A percentile compares a stretch with the other conserved stretches of the same genome.
Evolutionary conservation across 2,329 filamentous ascomycete species (phyloP).

Genomic region (Hymenoscyphus scutula): DNA sequence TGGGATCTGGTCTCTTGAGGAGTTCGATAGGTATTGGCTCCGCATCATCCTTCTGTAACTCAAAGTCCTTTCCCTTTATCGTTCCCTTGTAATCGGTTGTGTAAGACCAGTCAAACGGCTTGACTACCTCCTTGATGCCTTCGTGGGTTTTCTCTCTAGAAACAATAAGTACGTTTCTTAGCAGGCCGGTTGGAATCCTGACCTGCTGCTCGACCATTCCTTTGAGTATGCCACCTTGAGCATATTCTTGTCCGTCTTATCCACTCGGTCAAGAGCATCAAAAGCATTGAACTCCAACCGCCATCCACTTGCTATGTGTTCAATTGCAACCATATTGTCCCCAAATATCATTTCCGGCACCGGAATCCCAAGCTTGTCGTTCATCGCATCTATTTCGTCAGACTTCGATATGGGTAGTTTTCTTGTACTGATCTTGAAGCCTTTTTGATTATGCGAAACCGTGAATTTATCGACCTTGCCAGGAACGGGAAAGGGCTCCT

Average conservation of each 20-base stretch:
- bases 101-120: slow-evolving; percentile 98
- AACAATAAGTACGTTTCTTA: slow-evolving; percentile 14
- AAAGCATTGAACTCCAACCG: slow-evolving; percentile 76
- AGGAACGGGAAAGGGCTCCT: slow-evolving; percentile 56
- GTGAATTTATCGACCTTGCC: slow-evolving; percentile 51
- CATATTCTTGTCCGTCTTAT: slow-evolving; percentile 90
- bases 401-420: slow-evolving; percentile 95
- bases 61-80: slow-evolving; percentile 34
- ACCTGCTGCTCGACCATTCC: slow-evolving; percentile 65
- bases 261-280: slow-evolving; percentile 84
- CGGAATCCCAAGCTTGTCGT: slow-evolving; percentile 74
- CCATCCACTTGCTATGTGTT: slow-evolving; percentile 76
- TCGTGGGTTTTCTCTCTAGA: slow-evolving; percentile 74
- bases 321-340: slow-evolving; percentile 79
- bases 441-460: slow-evolving; percentile 54
- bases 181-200: background rate
- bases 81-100: slow-evolving; percentile 84
- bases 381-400: slow-evolving; percentile 83
- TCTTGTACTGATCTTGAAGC: slow-evolving; percentile 74
- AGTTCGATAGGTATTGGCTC: slow-evolving; percentile 76
- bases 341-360: slow-evolving; percentile 99
- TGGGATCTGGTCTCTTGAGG: slow-evolving; percentile 84
- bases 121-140: slow-evolving; percentile 89
- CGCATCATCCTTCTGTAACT: slow-evolving; percentile 19
- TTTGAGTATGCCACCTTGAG: slow-evolving; percentile 89